Conservation (phyloP, 1,284 basidiomycete species). For the Laetiporus sulphureus region DNA sequence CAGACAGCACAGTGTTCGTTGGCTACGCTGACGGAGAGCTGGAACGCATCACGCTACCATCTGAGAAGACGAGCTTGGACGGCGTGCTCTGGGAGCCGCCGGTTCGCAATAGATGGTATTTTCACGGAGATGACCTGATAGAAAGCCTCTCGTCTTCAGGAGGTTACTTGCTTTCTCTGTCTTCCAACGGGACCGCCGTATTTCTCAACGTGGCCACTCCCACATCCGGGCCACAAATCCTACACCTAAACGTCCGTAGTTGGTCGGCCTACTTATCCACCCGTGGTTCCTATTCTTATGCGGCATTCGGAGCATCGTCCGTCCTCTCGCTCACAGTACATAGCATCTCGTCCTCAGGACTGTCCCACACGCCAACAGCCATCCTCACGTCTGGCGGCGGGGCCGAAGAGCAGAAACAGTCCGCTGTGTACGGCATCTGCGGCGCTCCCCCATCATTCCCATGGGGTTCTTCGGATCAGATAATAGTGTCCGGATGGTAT, state of each 20-base stretch:
- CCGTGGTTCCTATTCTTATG: conserved; percentile 46
- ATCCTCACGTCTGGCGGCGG: conserved; percentile 35
- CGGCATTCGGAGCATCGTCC: conserved; percentile 61
- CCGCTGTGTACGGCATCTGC: conserved; percentile 65
- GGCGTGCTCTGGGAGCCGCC: conserved; percentile 14
- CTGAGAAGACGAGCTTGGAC: conserved; percentile 16
- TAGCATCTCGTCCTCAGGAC: conserved; percentile 36
- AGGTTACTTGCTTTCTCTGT: conserved; percentile 45
- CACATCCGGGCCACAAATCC: conserved; percentile 22
- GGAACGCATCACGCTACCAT: conserved; percentile 38
- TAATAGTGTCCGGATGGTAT: conserved; percentile 75
- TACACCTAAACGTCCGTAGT: conserved; percentile 43
- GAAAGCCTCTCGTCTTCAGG: conserved; percentile 46
- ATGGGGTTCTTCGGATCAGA: conserved; percentile 62
- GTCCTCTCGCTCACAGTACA: conserved; percentile 51
- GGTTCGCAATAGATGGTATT: conserved; percentile 22
- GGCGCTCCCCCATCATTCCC: conserved; percentile 51
- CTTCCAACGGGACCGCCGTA: conserved; percentile 43
- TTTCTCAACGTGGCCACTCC: conserved; percentile 29
- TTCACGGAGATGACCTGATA: conserved; percentile 38
- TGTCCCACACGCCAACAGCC: conserved; percentile 40
- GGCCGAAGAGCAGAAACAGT: conserved; percentile 27
- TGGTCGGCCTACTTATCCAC: conserved; percentile 56
- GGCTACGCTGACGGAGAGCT: conserved; percentile 57
- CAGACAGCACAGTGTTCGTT: conserved; percentile 45